Evolutionary conservation across 495 filamentous ascomycete species (phyloP).

Genomic region (Apiosordaria backusii): DNA sequence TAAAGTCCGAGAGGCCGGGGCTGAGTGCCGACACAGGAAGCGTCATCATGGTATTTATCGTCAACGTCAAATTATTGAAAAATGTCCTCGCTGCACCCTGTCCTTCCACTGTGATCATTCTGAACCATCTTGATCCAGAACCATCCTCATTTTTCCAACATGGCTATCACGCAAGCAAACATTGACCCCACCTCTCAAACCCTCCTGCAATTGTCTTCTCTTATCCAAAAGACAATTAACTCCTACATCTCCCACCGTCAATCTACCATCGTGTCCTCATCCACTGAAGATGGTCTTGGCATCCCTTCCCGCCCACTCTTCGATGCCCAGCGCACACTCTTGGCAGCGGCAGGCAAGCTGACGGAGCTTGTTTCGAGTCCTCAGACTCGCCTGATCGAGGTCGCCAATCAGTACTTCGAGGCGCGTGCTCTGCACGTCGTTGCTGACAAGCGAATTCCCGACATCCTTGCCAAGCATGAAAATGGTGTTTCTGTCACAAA

Average conservation of each 20-base stretch:
- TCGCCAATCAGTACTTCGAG: not conserved
- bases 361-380: not conserved
- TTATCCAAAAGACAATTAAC: not conserved
- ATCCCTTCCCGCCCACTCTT: not conserved
- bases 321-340: not conserved
- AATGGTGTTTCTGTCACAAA: not conserved
- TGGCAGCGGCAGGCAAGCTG: constrained; percentile 1
- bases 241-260: not conserved
- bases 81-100: not conserved
- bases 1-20: not conserved
- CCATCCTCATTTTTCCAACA: not conserved
- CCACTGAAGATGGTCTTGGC: not conserved
- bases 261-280: not conserved
- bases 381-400: not conserved
- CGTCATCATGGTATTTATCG: not conserved
- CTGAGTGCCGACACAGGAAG: not conserved
- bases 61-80: not conserved
- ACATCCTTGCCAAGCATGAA: not conserved
- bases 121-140: too few relatives aligned
- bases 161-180: not conserved
- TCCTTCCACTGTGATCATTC: not conserved
- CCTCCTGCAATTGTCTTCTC: not conserved
- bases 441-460: not conserved
- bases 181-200: not conserved
- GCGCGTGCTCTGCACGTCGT: not conserved